Evolutionary conservation across 2,329 filamentous ascomycete species (phyloP), one percentile per base, ranked within the genome.

Genomic region (Dactylellina sp.): DNA sequence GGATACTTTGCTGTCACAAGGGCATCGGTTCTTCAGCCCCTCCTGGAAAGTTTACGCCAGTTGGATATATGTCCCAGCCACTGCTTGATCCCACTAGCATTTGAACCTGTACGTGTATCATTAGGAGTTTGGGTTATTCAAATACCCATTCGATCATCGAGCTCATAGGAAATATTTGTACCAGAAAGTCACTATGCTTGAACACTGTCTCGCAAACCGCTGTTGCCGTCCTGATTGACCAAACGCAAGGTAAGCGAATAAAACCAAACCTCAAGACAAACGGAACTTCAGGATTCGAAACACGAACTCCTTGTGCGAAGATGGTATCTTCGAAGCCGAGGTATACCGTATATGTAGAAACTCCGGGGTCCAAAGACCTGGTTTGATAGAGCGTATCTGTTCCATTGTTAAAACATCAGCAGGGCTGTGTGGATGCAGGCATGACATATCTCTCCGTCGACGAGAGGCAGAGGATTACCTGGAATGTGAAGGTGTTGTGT

Each of bases 261-360:
- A 40, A 65, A 32, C 35, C 61, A 39, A 57, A 42, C 5, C n/a
- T 7, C 39, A 44, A 44, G 39, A 1, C n/a, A 52, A 62, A 50
- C 42, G 42, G 56, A 64, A 55, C 40, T 39, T 14, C 24, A 42
- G 37, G 2, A 20, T 65, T 57, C 40, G 50, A 65, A 65, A 65
- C 61, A 18, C 20, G 49, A 57, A 25, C n/a, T 56, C 37, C 18
- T 56, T 39, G 35, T 40, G 16, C 40, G 28, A 14, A 57, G 46
- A 28, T 16, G 22, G 46, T 28, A 22, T 50, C 46, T 28, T 11
- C 46, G 14, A 6, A 12, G 46, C 22, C 22, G 24, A 46, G 42
- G 42, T 46, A n/a, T 40, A 16, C 14, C n/a, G 4, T 40, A 52
- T 44, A 42, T 62, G 12, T 46, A 52, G 42, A 37, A 32, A 42